Evolutionary conservation across 129 eudicot species (phyloP), one percentile per base, ranked within the genome.

Genomic region (Escallonia herrerae): DNA sequence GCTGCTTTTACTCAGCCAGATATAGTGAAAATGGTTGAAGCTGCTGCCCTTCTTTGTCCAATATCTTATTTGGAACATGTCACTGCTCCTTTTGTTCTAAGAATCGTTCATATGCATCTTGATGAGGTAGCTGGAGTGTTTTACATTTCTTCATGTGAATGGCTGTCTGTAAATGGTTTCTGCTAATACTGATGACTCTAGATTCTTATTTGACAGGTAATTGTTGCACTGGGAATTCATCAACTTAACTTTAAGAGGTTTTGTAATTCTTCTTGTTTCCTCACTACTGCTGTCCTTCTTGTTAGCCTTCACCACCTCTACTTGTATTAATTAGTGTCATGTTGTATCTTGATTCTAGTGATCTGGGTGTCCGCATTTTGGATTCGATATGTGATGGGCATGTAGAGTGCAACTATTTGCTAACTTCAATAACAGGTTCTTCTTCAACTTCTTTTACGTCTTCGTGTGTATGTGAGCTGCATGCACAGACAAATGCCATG

Each of bases 31-130:
- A 79, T 82, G 96, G 95, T 94, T 48, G 81, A 77, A 71, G 99
- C 87, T 69, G 99, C 96, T 66, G 99, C 96, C 43, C 93, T 94
- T 72, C 87, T 94, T 66, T 89, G 86, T 76, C 99, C 99, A 49
- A 94, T 94, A 77, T 79, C 99, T 40, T 94, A 86, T 66, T 80
- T 94, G 84, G 96, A 78, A 58, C 99, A 94, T 81, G 63, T 94
- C 68, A 81, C 91, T 56, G 68, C 99, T 71, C 87, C 76, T 12
- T 76, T 94, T 69, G 95, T 84, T 82, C 95, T 80, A 60, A 72
- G 78, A 61, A 62, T 94, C 63, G 99, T 89, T 56, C 68, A 64
- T 51, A 46, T 94, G 78, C 86, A 73, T 77, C 81, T 94, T 54
- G 99, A 89, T 55, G 84, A 82, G 95, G 98, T 93, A 65, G 38